Conservation (phyloP, 306 rosid genomes). For the Urtica urens region DNA sequence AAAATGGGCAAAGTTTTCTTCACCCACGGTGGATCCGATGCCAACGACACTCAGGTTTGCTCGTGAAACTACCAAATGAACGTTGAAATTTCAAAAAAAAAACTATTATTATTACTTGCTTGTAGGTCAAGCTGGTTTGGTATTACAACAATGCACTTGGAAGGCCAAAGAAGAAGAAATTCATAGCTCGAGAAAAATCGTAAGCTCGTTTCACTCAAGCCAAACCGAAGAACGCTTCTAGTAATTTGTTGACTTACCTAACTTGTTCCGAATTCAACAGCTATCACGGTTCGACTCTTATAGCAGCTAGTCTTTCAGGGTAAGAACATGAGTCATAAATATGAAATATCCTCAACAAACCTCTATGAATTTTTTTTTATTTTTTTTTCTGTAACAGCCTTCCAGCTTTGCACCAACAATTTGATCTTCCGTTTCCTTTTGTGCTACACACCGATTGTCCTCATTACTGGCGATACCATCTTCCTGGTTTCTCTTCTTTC, state of each 20-base stretch:
- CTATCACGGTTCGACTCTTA: conserved; percentile 91
- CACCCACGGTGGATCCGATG: conserved; percentile 88
- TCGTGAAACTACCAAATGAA: background rate
- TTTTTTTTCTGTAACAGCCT: conserved; percentile 41
- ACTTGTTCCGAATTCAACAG: conserved; percentile 29
- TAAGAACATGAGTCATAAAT: conserved; percentile 14
- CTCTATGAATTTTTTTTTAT: background rate
- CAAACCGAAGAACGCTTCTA: conserved; percentile 11
- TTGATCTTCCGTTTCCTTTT: conserved; percentile 91
- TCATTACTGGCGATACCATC: conserved; percentile 92
- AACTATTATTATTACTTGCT: conserved; percentile 6
- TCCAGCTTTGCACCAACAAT: conserved; percentile 78
- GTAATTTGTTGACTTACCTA: conserved; percentile 16
- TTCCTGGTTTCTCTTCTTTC: conserved; percentile 57
- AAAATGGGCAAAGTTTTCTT: conserved; percentile 91
- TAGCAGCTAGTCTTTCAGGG: conserved; percentile 97
- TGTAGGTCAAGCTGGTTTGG: conserved; percentile 95
- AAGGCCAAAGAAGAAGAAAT: conserved; percentile 79
- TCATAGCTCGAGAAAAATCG: conserved; percentile 90
- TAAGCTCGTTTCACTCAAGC: too few species aligned
- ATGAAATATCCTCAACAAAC: background rate
- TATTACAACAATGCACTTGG: conserved; percentile 94
- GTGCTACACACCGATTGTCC: conserved; percentile 97
- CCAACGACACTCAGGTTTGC: conserved; percentile 91
- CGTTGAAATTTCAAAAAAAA: background rate